Evolutionary conservation across 2,329 filamentous ascomycete species (phyloP).

Genomic region (Ophiostoma pallidulum): DNA sequence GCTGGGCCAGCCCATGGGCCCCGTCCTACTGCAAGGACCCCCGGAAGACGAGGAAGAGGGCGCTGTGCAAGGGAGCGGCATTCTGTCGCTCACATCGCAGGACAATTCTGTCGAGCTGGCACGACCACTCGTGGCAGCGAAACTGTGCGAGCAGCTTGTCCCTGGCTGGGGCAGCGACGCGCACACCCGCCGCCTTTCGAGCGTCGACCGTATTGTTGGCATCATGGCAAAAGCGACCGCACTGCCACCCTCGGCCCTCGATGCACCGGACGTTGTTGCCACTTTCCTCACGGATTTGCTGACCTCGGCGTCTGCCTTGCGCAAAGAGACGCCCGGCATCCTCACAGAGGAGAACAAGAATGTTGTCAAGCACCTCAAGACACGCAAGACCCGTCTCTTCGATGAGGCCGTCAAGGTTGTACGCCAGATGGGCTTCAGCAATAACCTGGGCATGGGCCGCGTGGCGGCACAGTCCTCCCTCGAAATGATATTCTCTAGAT

Average conservation of each 20-base stretch:
- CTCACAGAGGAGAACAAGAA: conserved; percentile 82
- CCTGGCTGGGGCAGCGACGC: conserved; percentile 28
- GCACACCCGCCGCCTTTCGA: conserved; percentile 56
- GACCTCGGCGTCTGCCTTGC: conserved; percentile 60
- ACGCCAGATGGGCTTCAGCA: conserved; percentile 80
- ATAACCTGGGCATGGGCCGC: conserved; percentile 66
- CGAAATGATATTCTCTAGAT: conserved; percentile 56
- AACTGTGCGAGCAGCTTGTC: conserved; percentile 27
- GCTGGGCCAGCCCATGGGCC: conserved; percentile 65
- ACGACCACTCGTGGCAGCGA: conserved; percentile 20
- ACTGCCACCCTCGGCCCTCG: conserved; percentile 33
- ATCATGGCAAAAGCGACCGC: conserved; percentile 47
- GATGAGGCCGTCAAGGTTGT: conserved; percentile 78
- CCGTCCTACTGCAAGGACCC: conserved; percentile 50
- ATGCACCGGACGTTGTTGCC: conserved; percentile 51
- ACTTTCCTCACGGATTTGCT: conserved; percentile 61
- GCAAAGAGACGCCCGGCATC: conserved; percentile 71
- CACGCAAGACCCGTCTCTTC: conserved; percentile 79
- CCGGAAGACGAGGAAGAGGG: conserved; percentile 36
- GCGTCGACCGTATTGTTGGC: conserved; percentile 58
- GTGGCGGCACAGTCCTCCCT: conserved; percentile 65
- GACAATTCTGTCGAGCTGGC: neutral
- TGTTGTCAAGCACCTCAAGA: conserved; percentile 78
- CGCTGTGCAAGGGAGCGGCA: conserved; percentile 9
- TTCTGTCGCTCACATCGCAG: neutral